Percentiles rank a stretch among this genome's conserved stretches.
phyloP scores from a whole-genome alignment of 495 filamentous ascomycete species.

The Penicillium robsamsonii region DNA sequence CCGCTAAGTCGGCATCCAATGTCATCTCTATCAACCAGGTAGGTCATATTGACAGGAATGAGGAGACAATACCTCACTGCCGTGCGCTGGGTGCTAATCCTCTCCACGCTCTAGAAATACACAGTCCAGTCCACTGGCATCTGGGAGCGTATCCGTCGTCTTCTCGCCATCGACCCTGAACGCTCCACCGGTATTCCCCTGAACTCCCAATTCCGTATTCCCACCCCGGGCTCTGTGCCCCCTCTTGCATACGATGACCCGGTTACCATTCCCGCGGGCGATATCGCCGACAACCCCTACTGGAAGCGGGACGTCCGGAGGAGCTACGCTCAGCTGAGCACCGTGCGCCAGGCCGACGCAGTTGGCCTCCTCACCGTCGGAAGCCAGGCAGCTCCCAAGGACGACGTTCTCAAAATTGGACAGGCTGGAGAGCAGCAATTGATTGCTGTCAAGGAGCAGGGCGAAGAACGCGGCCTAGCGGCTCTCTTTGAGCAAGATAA shows the following conservation, averaged over 20 bases:
- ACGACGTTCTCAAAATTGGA: slow-evolving; percentile 72
- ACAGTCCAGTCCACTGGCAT: slow-evolving; percentile 88
- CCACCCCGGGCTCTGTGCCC: slow-evolving; percentile 75
- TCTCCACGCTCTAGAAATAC: slow-evolving; percentile 72
- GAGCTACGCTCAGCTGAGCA: slow-evolving; percentile 77
- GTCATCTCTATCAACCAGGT: slow-evolving; percentile 42
- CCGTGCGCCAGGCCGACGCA: slow-evolving; percentile 79
- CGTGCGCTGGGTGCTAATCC: neutral
- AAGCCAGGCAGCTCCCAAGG: slow-evolving; percentile 74
- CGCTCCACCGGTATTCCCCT: slow-evolving; percentile 89
- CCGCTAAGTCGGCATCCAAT: slow-evolving; percentile 43
- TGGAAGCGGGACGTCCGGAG: slow-evolving; percentile 92
- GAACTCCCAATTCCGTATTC: slow-evolving; percentile 89
- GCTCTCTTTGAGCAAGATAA: slow-evolving; percentile 69
- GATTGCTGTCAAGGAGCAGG: slow-evolving; percentile 75
- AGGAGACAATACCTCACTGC: neutral
- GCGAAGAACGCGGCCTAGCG: slow-evolving; percentile 65
- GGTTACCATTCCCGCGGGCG: slow-evolving; percentile 84
- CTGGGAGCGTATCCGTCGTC: slow-evolving; percentile 79
- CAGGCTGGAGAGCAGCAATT: slow-evolving; percentile 80
- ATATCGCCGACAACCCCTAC: slow-evolving; percentile 97
- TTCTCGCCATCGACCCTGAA: slow-evolving; percentile 79
- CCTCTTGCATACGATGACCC: slow-evolving; percentile 83
- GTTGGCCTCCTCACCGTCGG: slow-evolving; percentile 84
- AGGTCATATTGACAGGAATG: neutral